A percentile compares a stretch with the other conserved stretches of the same genome.
Evolutionary conservation across 1,139 yeast species (phyloP).

Genomic region (Blastobotrys proliferans): DNA sequence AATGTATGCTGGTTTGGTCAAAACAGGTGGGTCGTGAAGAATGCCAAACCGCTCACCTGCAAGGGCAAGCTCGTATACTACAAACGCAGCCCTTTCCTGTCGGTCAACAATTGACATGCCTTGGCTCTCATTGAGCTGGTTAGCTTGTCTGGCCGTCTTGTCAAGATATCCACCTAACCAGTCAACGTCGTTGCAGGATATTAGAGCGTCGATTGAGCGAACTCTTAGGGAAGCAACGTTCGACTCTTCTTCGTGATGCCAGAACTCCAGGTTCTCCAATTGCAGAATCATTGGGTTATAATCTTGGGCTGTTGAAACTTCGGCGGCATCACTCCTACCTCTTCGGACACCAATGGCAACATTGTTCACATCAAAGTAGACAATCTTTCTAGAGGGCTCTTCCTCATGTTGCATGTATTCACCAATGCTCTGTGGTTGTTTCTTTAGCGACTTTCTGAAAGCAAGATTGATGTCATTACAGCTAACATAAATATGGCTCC

Average conservation of each 20-base stretch:
- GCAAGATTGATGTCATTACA: slow-evolving; percentile 25
- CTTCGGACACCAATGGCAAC: slow-evolving; percentile 23
- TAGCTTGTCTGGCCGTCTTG: slow-evolving; percentile 19
- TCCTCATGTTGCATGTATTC: slow-evolving; percentile 25
- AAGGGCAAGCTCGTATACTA: slow-evolving; percentile 53
- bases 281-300: slow-evolving; percentile 27
- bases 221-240: slow-evolving; percentile 28
- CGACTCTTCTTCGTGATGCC: slow-evolving; percentile 28
- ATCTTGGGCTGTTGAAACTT: slow-evolving; percentile 14
- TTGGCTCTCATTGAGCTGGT: slow-evolving; percentile 11
- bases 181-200: slow-evolving; percentile 24
- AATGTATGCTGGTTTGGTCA: slow-evolving; percentile 83
- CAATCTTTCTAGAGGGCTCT: slow-evolving; percentile 20
- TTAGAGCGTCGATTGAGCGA: slow-evolving; percentile 26
- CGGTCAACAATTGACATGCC: slow-evolving; percentile 5
- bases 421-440: slow-evolving; percentile 22
- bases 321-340: slow-evolving; percentile 13
- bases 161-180: slow-evolving; percentile 28
- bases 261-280: slow-evolving; percentile 28
- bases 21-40: slow-evolving; percentile 81
- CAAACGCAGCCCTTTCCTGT: slow-evolving; percentile 25
- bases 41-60: slow-evolving; percentile 61
- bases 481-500: slow-evolving; percentile 25
- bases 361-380: slow-evolving; percentile 23
- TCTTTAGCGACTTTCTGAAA: slow-evolving; percentile 19